Evolutionary conservation across 2,329 filamentous ascomycete species (phyloP).

Genomic region (Teratosphaeria nubilosa): DNA sequence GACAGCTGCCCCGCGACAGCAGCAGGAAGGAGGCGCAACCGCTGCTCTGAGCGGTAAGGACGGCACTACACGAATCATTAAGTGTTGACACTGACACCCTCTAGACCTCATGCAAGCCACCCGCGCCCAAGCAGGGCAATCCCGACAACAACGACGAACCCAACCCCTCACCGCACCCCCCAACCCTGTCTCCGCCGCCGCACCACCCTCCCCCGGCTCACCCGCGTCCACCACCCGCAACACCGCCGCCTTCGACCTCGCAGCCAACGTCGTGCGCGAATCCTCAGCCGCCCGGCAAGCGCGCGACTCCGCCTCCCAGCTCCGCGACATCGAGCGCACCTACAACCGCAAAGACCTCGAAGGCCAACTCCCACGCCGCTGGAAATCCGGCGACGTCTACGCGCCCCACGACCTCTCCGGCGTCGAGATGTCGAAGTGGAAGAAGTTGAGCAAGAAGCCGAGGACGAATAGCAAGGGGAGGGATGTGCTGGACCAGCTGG

Average conservation of each 20-base stretch:
- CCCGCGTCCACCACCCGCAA: background rate
- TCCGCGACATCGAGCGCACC: conserved; percentile 11
- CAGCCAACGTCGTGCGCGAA: background rate
- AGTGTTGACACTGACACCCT: conserved; percentile 1
- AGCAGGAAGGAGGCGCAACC: conserved; percentile 14
- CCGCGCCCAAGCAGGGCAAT: background rate
- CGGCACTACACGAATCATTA: background rate
- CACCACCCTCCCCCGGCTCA: conserved; percentile 1
- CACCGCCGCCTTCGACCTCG: conserved; percentile 2
- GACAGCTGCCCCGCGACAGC: conserved; percentile 9
- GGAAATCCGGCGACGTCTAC: conserved; percentile 75
- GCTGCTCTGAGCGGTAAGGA: conserved; percentile 15
- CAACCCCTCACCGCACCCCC: background rate
- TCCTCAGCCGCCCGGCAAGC: conserved; percentile 10
- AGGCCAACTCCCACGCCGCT: conserved; percentile 58
- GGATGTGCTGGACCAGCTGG: conserved; percentile 72
- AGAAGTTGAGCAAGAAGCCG: conserved; percentile 35
- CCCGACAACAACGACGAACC: background rate
- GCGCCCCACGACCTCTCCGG: conserved; percentile 76
- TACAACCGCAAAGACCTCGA: conserved; percentile 41
- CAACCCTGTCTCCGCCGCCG: background rate
- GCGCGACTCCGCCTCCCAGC: background rate
- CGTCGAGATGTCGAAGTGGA: conserved; percentile 74
- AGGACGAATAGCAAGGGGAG: conserved; percentile 7
- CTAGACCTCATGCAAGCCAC: conserved; percentile 6